phyloP scores from a whole-genome alignment of 2,329 filamentous ascomycete species.

The Fusarium domesticum region DNA sequence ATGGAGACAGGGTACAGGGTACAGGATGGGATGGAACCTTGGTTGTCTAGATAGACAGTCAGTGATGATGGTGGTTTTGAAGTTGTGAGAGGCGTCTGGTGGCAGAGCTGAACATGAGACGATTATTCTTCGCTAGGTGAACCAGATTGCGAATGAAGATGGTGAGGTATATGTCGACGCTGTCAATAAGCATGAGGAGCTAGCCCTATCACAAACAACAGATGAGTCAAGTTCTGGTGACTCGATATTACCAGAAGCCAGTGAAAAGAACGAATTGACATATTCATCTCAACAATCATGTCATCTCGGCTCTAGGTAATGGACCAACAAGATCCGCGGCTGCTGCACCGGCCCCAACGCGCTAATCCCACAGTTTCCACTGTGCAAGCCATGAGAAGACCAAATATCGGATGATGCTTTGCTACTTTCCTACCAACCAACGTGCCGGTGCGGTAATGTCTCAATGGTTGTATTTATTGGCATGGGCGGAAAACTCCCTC shows the following conservation, averaged over 20 bases:
- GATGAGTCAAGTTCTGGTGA: not conserved
- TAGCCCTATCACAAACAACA: not conserved
- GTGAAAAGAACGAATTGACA: not conserved
- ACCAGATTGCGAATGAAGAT: too few relatives aligned
- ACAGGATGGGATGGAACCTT: not conserved
- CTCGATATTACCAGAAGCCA: not conserved
- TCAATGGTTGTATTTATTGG: conserved; percentile 17
- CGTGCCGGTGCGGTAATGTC: conserved; percentile 18
- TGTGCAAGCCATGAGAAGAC: conserved; percentile 28
- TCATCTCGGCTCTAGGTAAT: not conserved
- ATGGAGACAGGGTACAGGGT: too few relatives aligned
- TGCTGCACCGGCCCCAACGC: conserved; percentile 20
- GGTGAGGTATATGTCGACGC: too few relatives aligned
- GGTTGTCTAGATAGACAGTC: not conserved
- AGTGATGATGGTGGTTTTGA: not conserved
- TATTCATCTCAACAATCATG: not conserved
- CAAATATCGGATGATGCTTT: conserved; percentile 24
- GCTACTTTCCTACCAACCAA: conserved; percentile 15
- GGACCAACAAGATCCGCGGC: conserved; percentile 24
- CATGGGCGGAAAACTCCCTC: conserved; percentile 6
- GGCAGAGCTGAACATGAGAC: not conserved
- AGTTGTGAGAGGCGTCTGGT: not conserved
- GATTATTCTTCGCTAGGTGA: not conserved
- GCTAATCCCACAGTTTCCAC: conserved; percentile 33
- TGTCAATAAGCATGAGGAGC: not conserved